Evolutionary conservation across 176 grass and related monocot genomes (phyloP).

Genomic region (Hyparrhenia diplandra): DNA sequence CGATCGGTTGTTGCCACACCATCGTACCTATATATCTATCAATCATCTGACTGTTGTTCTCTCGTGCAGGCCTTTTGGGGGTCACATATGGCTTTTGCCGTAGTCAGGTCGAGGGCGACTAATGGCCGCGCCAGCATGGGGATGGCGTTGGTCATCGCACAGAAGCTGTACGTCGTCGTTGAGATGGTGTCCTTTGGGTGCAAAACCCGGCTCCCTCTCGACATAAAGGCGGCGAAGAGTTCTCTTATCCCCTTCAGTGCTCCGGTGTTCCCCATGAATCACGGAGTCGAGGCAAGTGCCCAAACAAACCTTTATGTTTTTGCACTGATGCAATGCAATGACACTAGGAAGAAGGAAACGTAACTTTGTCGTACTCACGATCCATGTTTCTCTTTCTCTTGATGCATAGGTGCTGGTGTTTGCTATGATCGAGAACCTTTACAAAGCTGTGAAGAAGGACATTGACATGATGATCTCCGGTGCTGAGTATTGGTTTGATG

Average conservation of each 20-base stretch:
- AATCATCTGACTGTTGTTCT: not conserved
- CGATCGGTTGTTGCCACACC: not conserved
- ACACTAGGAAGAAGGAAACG: not conserved
- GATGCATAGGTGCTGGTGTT: not conserved
- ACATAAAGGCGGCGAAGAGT: not conserved
- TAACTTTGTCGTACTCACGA: not conserved
- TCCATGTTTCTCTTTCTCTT: not conserved
- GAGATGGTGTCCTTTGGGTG: not conserved
- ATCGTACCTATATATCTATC: not conserved
- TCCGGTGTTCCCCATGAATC: not conserved
- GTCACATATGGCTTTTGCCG: not conserved
- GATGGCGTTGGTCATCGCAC: not conserved
- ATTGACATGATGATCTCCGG: not conserved
- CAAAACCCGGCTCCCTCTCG: not conserved
- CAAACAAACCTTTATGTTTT: not conserved
- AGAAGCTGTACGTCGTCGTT: not conserved
- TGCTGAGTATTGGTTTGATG: too few relatives aligned
- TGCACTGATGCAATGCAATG: too few relatives aligned
- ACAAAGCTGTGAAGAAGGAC: not conserved
- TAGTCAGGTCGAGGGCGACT: not conserved
- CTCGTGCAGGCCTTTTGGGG: not conserved
- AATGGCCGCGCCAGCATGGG: not conserved
- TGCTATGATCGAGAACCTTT: not conserved
- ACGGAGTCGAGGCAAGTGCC: not conserved
- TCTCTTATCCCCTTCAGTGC: not conserved